A percentile compares a stretch with the other conserved stretches of the same genome.
Conservation (phyloP, 2,329 filamentous ascomycete species). For the Pseudogymnoascus sp. region DNA sequence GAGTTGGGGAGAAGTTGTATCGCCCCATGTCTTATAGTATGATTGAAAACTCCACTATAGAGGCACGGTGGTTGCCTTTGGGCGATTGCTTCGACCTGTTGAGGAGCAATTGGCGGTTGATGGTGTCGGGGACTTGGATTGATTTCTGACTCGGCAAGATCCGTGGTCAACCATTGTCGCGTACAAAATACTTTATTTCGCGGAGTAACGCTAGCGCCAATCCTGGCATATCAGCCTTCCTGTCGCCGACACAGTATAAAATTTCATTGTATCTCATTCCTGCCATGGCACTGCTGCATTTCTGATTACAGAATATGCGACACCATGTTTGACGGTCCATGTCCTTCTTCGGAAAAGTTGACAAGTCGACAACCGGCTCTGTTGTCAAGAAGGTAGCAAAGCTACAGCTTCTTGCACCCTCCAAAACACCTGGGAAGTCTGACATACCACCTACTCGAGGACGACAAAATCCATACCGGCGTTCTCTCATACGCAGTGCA, state of each 20-base stretch:
- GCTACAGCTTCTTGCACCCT: conserved; percentile 24
- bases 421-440: conserved; percentile 19
- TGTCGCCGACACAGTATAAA: background rate
- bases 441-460: conserved; percentile 14
- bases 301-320: conserved; percentile 19
- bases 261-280: conserved; percentile 1
- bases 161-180: background rate
- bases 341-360: conserved; percentile 50
- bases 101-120: background rate
- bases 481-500: background rate
- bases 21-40: conserved; percentile 22
- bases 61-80: conserved; percentile 1
- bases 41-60: background rate
- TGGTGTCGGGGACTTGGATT: conserved; percentile 2
- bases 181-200: conserved; percentile 8
- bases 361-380: conserved; percentile 40
- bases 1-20: conserved; percentile 33
- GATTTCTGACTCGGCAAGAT: conserved; percentile 7
- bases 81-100: background rate
- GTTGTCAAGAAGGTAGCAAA: conserved; percentile 38
- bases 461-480: background rate
- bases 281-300: conserved; percentile 7
- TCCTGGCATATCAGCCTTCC: conserved; percentile 4
- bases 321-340: conserved; percentile 58
- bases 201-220: conserved; percentile 1